Evolutionary conservation across 1,139 yeast species (phyloP).

Genomic region (Pichia sp.): DNA sequence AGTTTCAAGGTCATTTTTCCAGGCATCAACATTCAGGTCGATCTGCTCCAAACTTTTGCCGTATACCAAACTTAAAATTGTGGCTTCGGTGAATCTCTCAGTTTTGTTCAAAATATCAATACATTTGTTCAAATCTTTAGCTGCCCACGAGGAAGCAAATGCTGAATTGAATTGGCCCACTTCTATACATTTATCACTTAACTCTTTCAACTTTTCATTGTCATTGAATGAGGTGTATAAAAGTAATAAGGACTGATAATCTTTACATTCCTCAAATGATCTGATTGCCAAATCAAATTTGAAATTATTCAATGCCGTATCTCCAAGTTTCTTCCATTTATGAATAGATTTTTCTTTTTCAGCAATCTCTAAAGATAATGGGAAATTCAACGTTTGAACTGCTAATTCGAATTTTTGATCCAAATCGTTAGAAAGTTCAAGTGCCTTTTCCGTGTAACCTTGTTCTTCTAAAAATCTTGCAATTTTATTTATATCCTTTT

Average conservation of each 20-base stretch:
- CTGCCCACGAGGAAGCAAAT: slow-evolving; percentile 85
- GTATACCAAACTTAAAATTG: slow-evolving; percentile 72
- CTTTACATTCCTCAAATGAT: slow-evolving; percentile 74
- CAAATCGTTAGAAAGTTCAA: slow-evolving; percentile 69
- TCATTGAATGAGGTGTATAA: slow-evolving; percentile 79
- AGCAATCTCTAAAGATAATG: slow-evolving; percentile 69
- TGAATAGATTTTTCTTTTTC: slow-evolving; percentile 44
- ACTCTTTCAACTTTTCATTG: slow-evolving; percentile 44
- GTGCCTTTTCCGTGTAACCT: slow-evolving; percentile 77
- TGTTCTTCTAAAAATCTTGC: slow-evolving; percentile 92
- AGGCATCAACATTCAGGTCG: slow-evolving; percentile 41
- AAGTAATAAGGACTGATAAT: slow-evolving; percentile 72
- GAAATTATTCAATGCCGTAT: slow-evolving; percentile 72
- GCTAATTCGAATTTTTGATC: slow-evolving; percentile 87
- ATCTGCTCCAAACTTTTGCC: slow-evolving; percentile 40
- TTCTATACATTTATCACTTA: slow-evolving; percentile 58
- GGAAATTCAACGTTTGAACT: slow-evolving; percentile 56
- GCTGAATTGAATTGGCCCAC: slow-evolving; percentile 85
- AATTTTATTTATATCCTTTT: slow-evolving; percentile 66
- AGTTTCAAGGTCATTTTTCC: slow-evolving; percentile 54
- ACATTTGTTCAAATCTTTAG: slow-evolving; percentile 62
- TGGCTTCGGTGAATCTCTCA: slow-evolving; percentile 76
- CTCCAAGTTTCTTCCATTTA: slow-evolving; percentile 93
- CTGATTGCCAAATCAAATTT: slow-evolving; percentile 74
- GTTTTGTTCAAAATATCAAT: slow-evolving; percentile 59